phyloP scores from a whole-genome alignment of 2,329 filamentous ascomycete species.

The Calonectria ilicicola region DNA sequence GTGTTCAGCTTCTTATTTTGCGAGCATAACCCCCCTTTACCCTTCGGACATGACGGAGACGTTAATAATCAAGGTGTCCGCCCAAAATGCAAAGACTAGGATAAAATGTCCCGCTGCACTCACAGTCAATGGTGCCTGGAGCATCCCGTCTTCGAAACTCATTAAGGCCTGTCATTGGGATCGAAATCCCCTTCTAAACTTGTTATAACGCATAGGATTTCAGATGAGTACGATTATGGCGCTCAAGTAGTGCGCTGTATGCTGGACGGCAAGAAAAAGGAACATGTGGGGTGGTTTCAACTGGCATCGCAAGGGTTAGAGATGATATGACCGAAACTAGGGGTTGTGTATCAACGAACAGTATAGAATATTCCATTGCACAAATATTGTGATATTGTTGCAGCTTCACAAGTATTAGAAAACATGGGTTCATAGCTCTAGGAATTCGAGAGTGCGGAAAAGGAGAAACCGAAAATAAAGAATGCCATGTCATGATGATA shows the following conservation, averaged over 20 bases:
- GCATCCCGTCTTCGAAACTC: background rate
- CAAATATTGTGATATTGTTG: no score
- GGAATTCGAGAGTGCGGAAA: no score
- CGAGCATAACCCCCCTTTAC: background rate
- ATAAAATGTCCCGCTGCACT: background rate
- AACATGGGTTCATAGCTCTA: no score
- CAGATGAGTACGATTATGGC: background rate
- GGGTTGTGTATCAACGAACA: no score
- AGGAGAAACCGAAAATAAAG: no score
- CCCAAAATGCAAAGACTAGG: background rate
- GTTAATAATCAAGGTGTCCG: background rate
- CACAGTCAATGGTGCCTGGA: background rate
- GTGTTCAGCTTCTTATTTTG: background rate
- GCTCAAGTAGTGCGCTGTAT: background rate
- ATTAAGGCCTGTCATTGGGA: no score
- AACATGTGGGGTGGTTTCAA: no score
- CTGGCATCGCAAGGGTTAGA: no score
- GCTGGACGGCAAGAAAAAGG: background rate
- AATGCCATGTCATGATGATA: no score
- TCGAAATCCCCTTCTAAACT: background rate
- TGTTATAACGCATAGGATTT: background rate
- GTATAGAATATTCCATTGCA: no score
- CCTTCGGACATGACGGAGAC: background rate
- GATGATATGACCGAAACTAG: no score
- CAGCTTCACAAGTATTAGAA: no score